phyloP scores from a whole-genome alignment of 75 land plant species.

The Pinus albicaulis region DNA sequence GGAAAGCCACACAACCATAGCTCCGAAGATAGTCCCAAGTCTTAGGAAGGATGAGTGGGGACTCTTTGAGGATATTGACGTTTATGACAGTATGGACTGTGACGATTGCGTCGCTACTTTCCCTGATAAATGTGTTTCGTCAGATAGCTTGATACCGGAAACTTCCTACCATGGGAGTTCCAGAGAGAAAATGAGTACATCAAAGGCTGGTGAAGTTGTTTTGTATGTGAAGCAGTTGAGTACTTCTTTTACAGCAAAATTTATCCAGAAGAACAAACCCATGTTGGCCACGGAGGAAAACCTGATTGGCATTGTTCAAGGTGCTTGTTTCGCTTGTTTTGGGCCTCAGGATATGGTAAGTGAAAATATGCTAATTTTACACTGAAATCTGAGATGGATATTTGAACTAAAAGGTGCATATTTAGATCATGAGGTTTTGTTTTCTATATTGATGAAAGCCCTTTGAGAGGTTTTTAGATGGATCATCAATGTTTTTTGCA shows the following conservation, averaged over 20 bases:
- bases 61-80: conserved; percentile 10
- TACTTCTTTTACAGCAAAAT: not conserved
- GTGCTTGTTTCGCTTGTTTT: conserved; percentile 12
- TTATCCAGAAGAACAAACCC: not conserved
- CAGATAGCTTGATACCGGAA: not conserved
- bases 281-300: not conserved
- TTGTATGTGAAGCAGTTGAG: conserved; percentile 2
- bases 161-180: not conserved
- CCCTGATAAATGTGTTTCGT: conserved; percentile 1
- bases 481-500: not conserved
- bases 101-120: not conserved
- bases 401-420: not conserved
- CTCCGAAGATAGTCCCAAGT: not conserved
- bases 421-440: not conserved
- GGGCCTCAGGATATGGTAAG: conserved; percentile 14
- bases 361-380: not conserved
- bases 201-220: not conserved
- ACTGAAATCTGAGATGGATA: not conserved
- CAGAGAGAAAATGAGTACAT: not conserved
- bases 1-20: not conserved
- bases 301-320: conserved; percentile 6
- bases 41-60: conserved; percentile 9
- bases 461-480: not conserved
- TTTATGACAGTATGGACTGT: conserved; percentile 9
- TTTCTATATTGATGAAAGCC: not conserved